These are phyloP conservation scores for Sclerotinia sclerotiorum DNA, from an alignment of 2,329 filamentous ascomycete genomes.

Conservation along the genomic window DNA sequence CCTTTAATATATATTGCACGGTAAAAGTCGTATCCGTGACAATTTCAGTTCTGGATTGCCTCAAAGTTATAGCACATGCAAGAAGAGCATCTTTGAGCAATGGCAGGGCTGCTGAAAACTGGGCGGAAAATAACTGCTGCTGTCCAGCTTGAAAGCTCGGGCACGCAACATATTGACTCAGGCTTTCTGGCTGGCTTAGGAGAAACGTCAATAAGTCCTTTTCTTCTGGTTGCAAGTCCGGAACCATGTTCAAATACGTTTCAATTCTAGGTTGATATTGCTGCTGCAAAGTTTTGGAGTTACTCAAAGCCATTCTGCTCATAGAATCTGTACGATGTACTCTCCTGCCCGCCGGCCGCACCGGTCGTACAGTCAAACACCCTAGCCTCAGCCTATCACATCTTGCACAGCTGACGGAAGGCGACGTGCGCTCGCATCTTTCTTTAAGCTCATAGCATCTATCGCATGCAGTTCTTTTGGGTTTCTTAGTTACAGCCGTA, in stretches of 20 bases:
- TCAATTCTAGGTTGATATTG: neutral
- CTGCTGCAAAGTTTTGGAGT: no score
- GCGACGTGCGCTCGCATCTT: neutral
- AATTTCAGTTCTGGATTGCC: conserved; percentile 26
- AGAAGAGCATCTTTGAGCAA: conserved; percentile 37
- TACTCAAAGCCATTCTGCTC: neutral
- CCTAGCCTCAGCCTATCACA: neutral
- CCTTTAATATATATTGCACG: conserved; percentile 30
- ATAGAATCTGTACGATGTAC: neutral
- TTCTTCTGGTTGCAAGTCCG: neutral
- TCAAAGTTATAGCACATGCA: conserved; percentile 34
- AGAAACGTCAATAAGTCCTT: neutral
- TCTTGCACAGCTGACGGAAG: neutral
- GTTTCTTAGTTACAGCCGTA: neutral
- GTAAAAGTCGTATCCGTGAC: conserved; percentile 21
- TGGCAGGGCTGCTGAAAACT: neutral
- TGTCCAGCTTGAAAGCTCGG: neutral
- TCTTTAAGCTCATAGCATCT: conserved; percentile 6
- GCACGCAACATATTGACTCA: conserved; percentile 9
- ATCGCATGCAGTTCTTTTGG: conserved; percentile 3
- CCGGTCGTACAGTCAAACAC: neutral
- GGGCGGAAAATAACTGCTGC: neutral
- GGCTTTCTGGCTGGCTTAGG: neutral
- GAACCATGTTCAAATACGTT: neutral
- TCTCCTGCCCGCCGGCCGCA: neutral